phyloP scores from a whole-genome alignment of 306 rosid genomes.

The Citrullus colocynthis region DNA sequence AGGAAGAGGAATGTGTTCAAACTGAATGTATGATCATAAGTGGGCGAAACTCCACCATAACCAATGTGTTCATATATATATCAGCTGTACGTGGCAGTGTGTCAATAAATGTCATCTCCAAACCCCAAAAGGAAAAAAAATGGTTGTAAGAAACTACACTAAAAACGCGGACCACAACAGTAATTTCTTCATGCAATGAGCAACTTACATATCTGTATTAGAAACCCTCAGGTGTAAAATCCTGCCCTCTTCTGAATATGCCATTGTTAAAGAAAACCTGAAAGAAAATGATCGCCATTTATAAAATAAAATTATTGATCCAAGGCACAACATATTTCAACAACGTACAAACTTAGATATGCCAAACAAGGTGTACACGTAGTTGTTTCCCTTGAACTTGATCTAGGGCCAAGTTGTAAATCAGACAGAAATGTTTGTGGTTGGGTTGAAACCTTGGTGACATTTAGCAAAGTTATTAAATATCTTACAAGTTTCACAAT shows the following conservation, averaged over 20 bases:
- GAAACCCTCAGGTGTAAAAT: neutral
- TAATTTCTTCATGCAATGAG: neutral
- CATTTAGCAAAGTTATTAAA: neutral
- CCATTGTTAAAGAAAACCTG: neutral
- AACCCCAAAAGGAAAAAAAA: neutral
- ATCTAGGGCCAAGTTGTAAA: neutral
- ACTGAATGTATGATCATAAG: neutral
- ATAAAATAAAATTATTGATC: neutral
- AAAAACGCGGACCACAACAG: neutral
- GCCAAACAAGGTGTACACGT: neutral
- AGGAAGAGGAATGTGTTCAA: neutral
- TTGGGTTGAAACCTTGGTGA: neutral
- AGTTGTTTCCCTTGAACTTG: neutral
- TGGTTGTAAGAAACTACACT: neutral
- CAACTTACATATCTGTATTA: neutral
- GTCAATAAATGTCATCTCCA: neutral
- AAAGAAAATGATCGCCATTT: neutral
- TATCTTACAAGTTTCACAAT: neutral
- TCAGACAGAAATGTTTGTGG: neutral
- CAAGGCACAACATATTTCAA: neutral
- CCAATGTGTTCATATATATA: neutral
- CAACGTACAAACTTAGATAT: neutral
- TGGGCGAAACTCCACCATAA: conserved; percentile 1
- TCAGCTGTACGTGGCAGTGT: neutral
- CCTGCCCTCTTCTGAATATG: neutral